phyloP scores from a whole-genome alignment of 2,329 filamentous ascomycete genomes.

The Orbilia blumenaviensis region DNA sequence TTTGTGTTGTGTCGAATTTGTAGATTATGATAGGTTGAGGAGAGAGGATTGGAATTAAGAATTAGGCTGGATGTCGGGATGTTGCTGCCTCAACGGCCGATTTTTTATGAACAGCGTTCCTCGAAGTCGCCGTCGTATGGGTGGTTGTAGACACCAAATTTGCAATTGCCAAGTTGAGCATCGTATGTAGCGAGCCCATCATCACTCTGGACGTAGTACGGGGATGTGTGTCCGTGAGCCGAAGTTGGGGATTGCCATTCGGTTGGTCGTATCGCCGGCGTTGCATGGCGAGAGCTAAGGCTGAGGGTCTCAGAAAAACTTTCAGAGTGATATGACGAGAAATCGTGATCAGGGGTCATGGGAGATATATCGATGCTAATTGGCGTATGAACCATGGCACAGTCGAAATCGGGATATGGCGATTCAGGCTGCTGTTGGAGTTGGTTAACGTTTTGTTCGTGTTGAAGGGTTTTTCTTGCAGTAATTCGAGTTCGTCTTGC shows the following conservation, averaged over 20 bases:
- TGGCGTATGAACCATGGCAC: conserved; percentile 21
- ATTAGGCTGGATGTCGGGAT: background rate
- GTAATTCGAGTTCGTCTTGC: conserved; percentile 36
- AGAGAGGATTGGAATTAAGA: conserved; percentile 7
- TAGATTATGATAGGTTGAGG: background rate
- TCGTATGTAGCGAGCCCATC: conserved; percentile 46
- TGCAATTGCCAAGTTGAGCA: background rate
- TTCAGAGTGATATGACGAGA: conserved; percentile 36
- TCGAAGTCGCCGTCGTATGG: conserved; percentile 28
- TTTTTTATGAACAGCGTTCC: conserved; percentile 26
- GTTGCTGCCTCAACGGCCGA: background rate
- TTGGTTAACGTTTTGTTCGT: conserved; percentile 44
- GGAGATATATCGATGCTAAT: conserved; percentile 15
- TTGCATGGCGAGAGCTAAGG: conserved; percentile 40
- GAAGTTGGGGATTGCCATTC: conserved; percentile 48
- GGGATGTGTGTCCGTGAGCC: conserved; percentile 26
- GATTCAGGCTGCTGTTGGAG: conserved; percentile 30
- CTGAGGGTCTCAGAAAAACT: conserved; percentile 47
- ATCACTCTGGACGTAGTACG: conserved; percentile 32
- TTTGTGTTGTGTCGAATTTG: background rate
- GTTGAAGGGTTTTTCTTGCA: conserved; percentile 39
- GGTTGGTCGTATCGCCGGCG: conserved; percentile 16
- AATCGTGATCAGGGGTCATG: conserved; percentile 50
- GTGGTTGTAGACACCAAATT: too few species aligned
- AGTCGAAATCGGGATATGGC: conserved; percentile 21